Conservation (phyloP, 352 stramenopile species). For the Phytopythium oedochilum region DNA sequence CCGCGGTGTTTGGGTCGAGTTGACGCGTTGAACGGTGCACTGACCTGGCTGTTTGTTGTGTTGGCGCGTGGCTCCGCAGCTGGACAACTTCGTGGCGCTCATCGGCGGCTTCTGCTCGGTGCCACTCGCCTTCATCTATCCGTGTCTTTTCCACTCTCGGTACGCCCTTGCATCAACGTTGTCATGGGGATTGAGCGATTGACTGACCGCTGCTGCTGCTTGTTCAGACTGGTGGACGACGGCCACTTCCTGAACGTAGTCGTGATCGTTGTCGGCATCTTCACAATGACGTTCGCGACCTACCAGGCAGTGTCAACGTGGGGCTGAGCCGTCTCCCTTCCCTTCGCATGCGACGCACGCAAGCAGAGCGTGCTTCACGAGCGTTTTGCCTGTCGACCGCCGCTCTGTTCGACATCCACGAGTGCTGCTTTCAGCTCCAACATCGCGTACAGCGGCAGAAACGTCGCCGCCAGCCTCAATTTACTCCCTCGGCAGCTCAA, state of each 20-base stretch:
- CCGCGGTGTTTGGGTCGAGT: not conserved
- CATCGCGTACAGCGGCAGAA: not conserved
- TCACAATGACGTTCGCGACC: slow-evolving; percentile 61
- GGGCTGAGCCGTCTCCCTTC: slow-evolving; percentile 13
- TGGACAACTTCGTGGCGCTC: slow-evolving; percentile 71
- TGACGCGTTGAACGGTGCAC: not conserved
- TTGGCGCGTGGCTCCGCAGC: slow-evolving; percentile 8
- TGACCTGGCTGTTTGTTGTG: not conserved
- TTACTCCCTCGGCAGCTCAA: not conserved
- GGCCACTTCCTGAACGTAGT: slow-evolving; percentile 34
- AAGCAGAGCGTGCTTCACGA: not conserved
- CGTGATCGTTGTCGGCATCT: slow-evolving; percentile 40
- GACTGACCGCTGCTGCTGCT: not conserved
- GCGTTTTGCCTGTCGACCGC: not conserved
- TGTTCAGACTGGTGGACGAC: slow-evolving; percentile 35
- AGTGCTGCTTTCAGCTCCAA: not conserved
- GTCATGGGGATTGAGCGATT: not conserved
- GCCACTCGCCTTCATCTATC: slow-evolving; percentile 68
- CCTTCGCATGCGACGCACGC: too few species aligned
- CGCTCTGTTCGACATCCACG: not conserved
- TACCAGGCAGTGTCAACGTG: slow-evolving; percentile 52
- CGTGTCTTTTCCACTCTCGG: slow-evolving; percentile 58
- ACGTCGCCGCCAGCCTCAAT: not conserved
- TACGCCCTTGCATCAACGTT: slow-evolving; percentile 5
- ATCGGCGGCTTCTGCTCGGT: slow-evolving; percentile 73